Evolutionary conservation across 2,329 filamentous ascomycete species (phyloP).

Genomic region (Claviceps humidiphila): DNA sequence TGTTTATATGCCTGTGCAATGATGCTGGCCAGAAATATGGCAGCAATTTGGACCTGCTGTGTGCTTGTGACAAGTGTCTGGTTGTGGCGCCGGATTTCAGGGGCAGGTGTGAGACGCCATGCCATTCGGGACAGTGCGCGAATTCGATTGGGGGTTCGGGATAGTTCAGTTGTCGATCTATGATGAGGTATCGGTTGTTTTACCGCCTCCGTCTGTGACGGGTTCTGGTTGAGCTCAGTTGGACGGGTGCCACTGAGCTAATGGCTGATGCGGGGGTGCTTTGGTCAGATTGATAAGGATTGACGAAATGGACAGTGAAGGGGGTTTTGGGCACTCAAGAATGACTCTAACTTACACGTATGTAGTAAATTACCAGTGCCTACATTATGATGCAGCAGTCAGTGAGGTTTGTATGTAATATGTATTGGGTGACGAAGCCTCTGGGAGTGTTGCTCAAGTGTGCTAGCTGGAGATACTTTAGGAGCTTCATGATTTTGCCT

Average conservation of each 20-base stretch:
- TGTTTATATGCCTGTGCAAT: constrained; percentile 27
- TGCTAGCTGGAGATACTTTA: no score
- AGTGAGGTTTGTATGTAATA: no score
- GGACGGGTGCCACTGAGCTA: neutral
- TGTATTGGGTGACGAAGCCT: no score
- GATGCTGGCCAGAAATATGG: constrained; percentile 19
- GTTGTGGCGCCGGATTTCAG: constrained; percentile 26
- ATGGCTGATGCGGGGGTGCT: neutral
- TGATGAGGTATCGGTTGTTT: neutral
- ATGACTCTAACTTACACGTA: no score
- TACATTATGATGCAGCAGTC: no score
- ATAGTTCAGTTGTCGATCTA: neutral
- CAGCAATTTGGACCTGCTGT: constrained; percentile 23
- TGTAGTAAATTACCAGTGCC: no score
- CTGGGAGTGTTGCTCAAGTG: no score
- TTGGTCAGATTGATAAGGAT: neutral
- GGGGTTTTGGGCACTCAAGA: no score
- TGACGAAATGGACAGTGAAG: no score
- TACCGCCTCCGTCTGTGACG: neutral
- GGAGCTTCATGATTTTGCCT: no score
- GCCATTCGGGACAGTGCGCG: constrained; percentile 13
- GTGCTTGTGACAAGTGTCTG: constrained; percentile 26
- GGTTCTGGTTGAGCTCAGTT: neutral
- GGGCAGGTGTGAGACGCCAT: constrained; percentile 25
- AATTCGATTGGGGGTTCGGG: neutral